Conservation (phyloP, 1,139 yeast species). For the Candida albicans region DNA sequence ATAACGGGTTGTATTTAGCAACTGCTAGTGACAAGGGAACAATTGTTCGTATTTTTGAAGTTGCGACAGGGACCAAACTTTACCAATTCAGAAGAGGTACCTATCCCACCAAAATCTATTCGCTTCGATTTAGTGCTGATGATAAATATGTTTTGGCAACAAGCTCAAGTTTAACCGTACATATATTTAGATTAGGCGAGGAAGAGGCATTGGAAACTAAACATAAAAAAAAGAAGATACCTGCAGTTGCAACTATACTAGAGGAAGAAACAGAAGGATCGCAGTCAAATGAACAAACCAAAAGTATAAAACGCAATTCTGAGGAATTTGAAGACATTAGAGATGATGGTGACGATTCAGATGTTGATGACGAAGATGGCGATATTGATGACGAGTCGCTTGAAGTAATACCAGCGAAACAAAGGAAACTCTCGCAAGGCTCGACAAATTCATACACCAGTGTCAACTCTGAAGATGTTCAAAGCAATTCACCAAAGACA, state of each 20-base stretch:
- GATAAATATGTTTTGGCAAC: slow-evolving; percentile 78
- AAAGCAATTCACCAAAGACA: slow-evolving; percentile 23
- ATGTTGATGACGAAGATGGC: slow-evolving; percentile 29
- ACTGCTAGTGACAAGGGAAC: slow-evolving; percentile 97
- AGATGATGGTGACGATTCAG: slow-evolving; percentile 32
- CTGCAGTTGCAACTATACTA: slow-evolving; percentile 29
- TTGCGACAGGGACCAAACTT: slow-evolving; percentile 76
- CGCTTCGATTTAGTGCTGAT: slow-evolving; percentile 76
- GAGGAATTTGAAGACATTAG: slow-evolving; percentile 21
- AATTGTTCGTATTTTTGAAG: slow-evolving; percentile 83
- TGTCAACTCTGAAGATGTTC: slow-evolving; percentile 34
- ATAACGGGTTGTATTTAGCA: slow-evolving; percentile 81
- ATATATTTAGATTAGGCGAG: slow-evolving; percentile 73
- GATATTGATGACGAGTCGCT: slow-evolving; percentile 27
- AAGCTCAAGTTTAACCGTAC: slow-evolving; percentile 91
- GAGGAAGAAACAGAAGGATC: slow-evolving; percentile 23
- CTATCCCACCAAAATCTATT: slow-evolving; percentile 85
- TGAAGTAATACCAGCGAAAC: slow-evolving; percentile 29
- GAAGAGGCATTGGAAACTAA: slow-evolving; percentile 52
- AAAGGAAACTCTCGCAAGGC: slow-evolving; percentile 41
- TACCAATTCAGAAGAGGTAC: slow-evolving; percentile 94
- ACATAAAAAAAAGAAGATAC: slow-evolving; percentile 31
- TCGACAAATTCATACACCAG: slow-evolving; percentile 42
- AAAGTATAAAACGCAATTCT: slow-evolving; percentile 4
- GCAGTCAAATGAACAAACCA: background rate